Conservation (phyloP, 2,329 filamentous ascomycete genomes). For the Penicillium sp. region DNA sequence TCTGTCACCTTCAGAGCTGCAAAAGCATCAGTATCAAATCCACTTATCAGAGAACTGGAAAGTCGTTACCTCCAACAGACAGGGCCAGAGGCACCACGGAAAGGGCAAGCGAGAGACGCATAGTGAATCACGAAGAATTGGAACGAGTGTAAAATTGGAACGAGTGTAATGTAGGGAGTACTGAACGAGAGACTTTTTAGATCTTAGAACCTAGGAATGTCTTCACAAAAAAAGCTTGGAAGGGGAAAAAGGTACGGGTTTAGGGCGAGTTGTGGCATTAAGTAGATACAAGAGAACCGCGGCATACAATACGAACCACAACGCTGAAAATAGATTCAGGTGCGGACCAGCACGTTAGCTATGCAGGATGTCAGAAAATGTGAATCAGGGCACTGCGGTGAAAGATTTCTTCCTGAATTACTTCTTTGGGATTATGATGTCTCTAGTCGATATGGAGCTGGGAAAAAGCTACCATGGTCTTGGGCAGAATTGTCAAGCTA, state of each 20-base stretch:
- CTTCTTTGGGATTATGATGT: neutral
- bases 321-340: neutral
- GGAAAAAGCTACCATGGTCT: neutral
- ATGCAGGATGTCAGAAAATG: neutral
- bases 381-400: neutral
- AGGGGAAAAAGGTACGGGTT: neutral
- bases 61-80: slow-evolving; percentile 27
- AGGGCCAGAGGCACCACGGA: slow-evolving; percentile 28
- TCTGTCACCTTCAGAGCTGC: slow-evolving; percentile 36
- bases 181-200: neutral
- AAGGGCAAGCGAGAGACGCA: slow-evolving; percentile 27
- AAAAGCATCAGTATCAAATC: neutral
- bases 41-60: neutral
- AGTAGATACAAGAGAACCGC: neutral
- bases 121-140: slow-evolving; percentile 15
- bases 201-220: neutral
- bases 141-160: slow-evolving; percentile 4
- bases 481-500: neutral
- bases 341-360: neutral
- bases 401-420: neutral
- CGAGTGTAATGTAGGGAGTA: neutral
- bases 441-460: neutral
- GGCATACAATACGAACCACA: neutral
- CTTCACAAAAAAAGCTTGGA: neutral
- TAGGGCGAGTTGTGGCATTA: neutral